Conservation (phyloP, 768 basidiomycete species). For the Leucosporidium creatinivorum region DNA sequence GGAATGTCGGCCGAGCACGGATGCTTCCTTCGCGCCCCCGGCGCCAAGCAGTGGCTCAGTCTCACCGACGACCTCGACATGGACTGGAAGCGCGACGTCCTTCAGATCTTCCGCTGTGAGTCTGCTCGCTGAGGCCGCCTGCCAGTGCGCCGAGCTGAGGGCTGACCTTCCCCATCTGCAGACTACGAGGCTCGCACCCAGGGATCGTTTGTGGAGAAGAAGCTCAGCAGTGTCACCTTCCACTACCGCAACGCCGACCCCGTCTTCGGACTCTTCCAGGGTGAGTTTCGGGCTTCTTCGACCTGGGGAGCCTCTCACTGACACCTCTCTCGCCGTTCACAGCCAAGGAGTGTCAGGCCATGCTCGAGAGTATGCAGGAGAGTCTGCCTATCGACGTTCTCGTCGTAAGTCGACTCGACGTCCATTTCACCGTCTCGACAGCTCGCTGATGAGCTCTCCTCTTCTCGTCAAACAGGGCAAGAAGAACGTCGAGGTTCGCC, state of each 20-base stretch:
- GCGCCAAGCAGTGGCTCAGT: conserved; percentile 63
- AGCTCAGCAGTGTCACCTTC: conserved; percentile 98
- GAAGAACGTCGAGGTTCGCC: conserved; percentile 96
- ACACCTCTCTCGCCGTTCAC: conserved; percentile 49
- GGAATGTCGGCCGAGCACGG: conserved; percentile 97
- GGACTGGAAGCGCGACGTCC: conserved; percentile 94
- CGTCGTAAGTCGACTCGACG: conserved; percentile 17
- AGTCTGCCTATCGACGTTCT: conserved; percentile 82
- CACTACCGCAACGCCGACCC: conserved; percentile 90
- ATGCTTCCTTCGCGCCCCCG: conserved; percentile 74
- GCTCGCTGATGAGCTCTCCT: not conserved
- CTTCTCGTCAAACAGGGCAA: conserved; percentile 52
- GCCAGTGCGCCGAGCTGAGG: not conserved
- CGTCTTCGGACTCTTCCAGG: conserved; percentile 74
- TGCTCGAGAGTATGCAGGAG: conserved; percentile 89
- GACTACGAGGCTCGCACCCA: conserved; percentile 62
- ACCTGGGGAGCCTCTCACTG: not conserved
- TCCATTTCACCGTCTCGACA: not conserved
- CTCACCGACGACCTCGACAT: conserved; percentile 91
- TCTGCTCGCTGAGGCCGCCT: not conserved
- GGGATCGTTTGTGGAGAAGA: conserved; percentile 90
- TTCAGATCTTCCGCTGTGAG: conserved; percentile 84
- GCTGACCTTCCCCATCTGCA: not conserved
- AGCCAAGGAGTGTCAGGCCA: conserved; percentile 91
- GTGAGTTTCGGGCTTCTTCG: not conserved